Evolutionary conservation across 2,329 filamentous ascomycete genomes (phyloP), one percentile per base, ranked within the genome.

Genomic region (Aphanocladium album): DNA sequence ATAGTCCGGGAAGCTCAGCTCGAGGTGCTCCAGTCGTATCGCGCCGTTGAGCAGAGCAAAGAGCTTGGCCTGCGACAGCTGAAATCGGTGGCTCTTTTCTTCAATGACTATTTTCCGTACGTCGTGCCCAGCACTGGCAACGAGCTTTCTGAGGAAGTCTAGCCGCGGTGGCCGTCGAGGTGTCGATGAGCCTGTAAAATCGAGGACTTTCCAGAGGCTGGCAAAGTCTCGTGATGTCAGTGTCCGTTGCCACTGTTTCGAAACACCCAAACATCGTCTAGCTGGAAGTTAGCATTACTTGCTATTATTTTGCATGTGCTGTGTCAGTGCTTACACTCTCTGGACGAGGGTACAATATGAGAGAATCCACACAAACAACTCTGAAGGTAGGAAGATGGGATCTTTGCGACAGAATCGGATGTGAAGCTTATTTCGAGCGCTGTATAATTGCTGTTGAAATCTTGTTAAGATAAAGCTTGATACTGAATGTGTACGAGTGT

Each of bases 341-440:
- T 69, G 66, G 4, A 64, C 55, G n/a, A 76, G 68, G 54, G 73
- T 72, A 9, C 77, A 62, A 43, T 69, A 69, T 16, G 66, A 67
- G 39, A 77, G 73, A 8, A 77, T 73, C 16, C 70, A 65, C 27
- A 74, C 67, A 8, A 76, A 64, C 55, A 77, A 67, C 52, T 77
- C 76, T 3, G 67, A 60, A 0, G 76, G 75, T 25, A 76, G 67
- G 23, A 64, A 64, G 16, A 77, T 52, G 2, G 75, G 75, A 59
- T 77, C 75, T 39, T 67, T 66, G 30, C 69, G 71, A 37, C 60
- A 68, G 59, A 71, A 77, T 19, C 67, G 69, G 14, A 63, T 60
- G 33, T 76, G 72, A 2, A 77, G 62, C 4, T 72, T 74, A 56
- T 69, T 65, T n/a, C 74, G 69, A 5, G 71, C 70, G 12, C 67